Conservation (phyloP, 257 asterid genomes). For the Catharanthus roseus region DNA sequence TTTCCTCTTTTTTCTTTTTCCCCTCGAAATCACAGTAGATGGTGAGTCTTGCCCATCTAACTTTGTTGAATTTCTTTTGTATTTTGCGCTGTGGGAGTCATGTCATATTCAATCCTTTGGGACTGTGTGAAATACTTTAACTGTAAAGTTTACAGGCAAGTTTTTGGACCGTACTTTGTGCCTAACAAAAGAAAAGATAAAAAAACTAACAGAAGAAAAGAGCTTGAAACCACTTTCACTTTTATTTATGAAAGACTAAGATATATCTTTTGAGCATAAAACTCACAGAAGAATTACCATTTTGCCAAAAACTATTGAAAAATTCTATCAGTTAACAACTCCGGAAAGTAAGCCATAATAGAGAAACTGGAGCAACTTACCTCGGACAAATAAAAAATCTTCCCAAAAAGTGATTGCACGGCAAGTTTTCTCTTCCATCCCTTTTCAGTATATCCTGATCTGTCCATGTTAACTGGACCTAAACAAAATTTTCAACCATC, state of each 20-base stretch:
- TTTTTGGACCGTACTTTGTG: neutral
- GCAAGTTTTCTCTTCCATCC: slow-evolving; percentile 89
- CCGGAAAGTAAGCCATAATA: too few relatives aligned
- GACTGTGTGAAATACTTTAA: neutral
- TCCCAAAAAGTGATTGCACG: slow-evolving; percentile 86
- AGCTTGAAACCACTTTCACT: neutral
- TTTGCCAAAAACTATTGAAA: neutral
- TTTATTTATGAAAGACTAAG: neutral
- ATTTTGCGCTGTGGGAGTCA: neutral
- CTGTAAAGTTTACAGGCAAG: neutral
- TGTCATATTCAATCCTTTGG: neutral
- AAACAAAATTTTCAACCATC: slow-evolving; percentile 33
- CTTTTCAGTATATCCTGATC: slow-evolving; percentile 76
- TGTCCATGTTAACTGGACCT: slow-evolving; percentile 94
- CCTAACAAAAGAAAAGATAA: neutral
- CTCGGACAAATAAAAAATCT: slow-evolving; percentile 79
- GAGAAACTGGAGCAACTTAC: too few relatives aligned
- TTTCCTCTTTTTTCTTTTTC: neutral
- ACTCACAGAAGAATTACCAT: neutral
- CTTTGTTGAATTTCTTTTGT: neutral
- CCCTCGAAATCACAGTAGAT: neutral
- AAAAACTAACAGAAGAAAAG: neutral
- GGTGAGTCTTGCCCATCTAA: neutral
- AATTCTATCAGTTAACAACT: neutral
- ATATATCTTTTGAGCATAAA: neutral